Base-by-base conservation (phyloP, 257 asterid genomes). In the Primulina huaijiensis region DNA sequence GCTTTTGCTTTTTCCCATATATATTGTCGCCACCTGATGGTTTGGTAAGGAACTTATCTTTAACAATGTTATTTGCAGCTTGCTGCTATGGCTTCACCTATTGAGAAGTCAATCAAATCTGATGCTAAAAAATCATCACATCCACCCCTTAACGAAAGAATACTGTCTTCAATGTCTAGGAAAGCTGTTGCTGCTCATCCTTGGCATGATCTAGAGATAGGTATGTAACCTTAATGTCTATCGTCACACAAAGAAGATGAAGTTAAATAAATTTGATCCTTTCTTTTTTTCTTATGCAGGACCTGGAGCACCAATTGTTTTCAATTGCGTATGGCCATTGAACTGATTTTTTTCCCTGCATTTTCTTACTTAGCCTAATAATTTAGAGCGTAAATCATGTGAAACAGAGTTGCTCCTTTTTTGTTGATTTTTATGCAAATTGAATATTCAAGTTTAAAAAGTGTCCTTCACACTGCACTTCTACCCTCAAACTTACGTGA, bases 141-240 rank as follows among this genome's bases (percentile, higher is more conserved):
- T 53, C 84, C 82, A 27, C 65, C 46, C 3, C 63, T 85, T n/a
- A 85, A 85, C 34, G 90, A 85, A 76, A 83, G 90, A 78, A 85
- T 85, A 62, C 90, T 85, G 35, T 85, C 88, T 14, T 78, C 88
- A 50, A 10, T 83, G 72, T 82, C 90, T 0, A 81, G 88, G 72
- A 81, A 83, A 79, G 75, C 90, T 1, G 83, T 83, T 64, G 90
- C 90, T 73, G 90, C 90, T 64, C 90, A 83, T 73, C 83, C 90
- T 8, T 85, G 90, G 86, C 90, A 85, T 67, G 90, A 85, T 40
- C 90, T 85, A 58, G 88, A 85, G 63, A 83, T 85, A 17, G 90
- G 90, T 83, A 78, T 19, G 30, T 30, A 33, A 21, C 21, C 33
- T 30, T 5, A 6, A n/a, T 29, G 10, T 53, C 14, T 27, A 8